Percentiles rank a stretch among this genome's conserved stretches.
Evolutionary conservation across 495 filamentous ascomycete genomes (phyloP).

Genomic region (Haplographium delicatum): DNA sequence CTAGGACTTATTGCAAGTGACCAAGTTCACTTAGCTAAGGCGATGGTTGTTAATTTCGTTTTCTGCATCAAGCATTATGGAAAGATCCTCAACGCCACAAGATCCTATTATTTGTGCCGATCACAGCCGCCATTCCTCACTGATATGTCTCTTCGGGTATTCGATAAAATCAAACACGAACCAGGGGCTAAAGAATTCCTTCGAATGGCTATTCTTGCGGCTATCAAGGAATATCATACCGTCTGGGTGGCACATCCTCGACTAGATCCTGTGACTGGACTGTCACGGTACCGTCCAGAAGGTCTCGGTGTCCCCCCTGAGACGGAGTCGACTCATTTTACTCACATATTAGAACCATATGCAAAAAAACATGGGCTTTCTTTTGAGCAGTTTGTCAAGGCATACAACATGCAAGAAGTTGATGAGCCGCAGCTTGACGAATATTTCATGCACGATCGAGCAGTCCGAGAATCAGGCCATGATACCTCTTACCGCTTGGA

Average conservation of each 20-base stretch:
- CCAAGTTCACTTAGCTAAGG: slow-evolving; percentile 76
- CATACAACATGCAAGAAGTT: slow-evolving; percentile 76
- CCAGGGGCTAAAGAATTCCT: slow-evolving; percentile 74
- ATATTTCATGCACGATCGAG: slow-evolving; percentile 93
- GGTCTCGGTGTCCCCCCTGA: slow-evolving; percentile 92
- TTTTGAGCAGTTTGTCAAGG: slow-evolving; percentile 75
- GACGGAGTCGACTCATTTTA: slow-evolving; percentile 84
- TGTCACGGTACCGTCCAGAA: slow-evolving; percentile 84
- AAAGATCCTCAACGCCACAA: slow-evolving; percentile 95
- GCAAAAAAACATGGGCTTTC: slow-evolving; percentile 75
- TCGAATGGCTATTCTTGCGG: slow-evolving; percentile 70
- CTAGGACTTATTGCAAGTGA: slow-evolving; percentile 78
- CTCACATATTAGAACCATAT: slow-evolving; percentile 80
- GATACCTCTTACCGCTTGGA: slow-evolving; percentile 93
- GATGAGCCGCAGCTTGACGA: slow-evolving; percentile 84
- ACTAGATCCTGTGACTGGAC: slow-evolving; percentile 70
- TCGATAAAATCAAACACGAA: slow-evolving; percentile 80
- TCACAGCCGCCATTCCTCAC: slow-evolving; percentile 97
- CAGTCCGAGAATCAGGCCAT: slow-evolving; percentile 93
- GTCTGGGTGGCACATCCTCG: slow-evolving; percentile 84
- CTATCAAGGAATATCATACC: slow-evolving; percentile 93
- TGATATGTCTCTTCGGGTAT: slow-evolving; percentile 90
- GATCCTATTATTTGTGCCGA: slow-evolving; percentile 87
- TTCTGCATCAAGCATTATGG: slow-evolving; percentile 98
- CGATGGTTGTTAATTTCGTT: slow-evolving; percentile 92